Conservation (phyloP, 2,329 filamentous ascomycete species). For the Aspergillus felis region DNA sequence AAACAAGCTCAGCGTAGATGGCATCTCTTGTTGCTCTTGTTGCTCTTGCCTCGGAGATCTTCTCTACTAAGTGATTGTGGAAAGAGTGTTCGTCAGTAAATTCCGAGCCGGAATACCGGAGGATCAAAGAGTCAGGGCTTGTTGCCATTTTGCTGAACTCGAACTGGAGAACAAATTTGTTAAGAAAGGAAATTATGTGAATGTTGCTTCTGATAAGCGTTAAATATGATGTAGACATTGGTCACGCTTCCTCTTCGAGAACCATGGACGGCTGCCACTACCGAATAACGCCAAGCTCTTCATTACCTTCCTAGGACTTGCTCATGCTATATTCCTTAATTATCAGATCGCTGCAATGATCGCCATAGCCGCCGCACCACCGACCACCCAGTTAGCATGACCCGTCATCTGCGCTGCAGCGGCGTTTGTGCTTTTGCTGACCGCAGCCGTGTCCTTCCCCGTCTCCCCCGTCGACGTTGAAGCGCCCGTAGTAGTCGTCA, state of each 20-base stretch:
- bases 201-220: background rate
- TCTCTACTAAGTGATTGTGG: too few species aligned
- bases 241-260: background rate
- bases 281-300: background rate
- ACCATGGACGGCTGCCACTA: background rate
- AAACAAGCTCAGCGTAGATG: background rate
- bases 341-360: too few species aligned
- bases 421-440: too few species aligned
- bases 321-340: too few species aligned
- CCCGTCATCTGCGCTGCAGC: too few species aligned
- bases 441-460: too few species aligned
- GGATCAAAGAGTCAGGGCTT: background rate
- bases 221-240: background rate
- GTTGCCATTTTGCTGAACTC: background rate
- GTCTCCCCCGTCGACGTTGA: too few species aligned
- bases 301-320: too few species aligned
- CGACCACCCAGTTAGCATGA: too few species aligned
- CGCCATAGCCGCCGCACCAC: too few species aligned
- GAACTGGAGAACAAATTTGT: background rate
- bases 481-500: too few species aligned
- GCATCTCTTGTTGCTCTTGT: background rate
- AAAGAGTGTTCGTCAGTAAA: background rate
- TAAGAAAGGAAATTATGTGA: background rate
- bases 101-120: background rate
- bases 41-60: background rate